Percentiles rank a stretch among this genome's conserved stretches.
These are phyloP conservation scores for Phytophthora litchii DNA, from an alignment of 352 stramenopile species.

Conservation along the genomic window DNA sequence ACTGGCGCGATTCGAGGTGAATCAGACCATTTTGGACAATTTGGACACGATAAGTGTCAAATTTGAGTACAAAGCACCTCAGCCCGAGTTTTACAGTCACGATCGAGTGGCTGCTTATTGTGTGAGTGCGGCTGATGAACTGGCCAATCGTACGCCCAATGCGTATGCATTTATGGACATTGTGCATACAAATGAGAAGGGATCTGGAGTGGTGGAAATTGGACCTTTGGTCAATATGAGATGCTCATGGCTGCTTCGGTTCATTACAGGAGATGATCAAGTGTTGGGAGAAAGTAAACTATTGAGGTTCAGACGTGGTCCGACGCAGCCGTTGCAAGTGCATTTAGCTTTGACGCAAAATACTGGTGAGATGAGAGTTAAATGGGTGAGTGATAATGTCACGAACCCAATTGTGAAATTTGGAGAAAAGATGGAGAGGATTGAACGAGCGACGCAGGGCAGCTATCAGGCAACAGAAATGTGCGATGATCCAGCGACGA, in stretches of 20 bases:
- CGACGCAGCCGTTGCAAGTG: conserved; percentile 50
- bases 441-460: conserved; percentile 22
- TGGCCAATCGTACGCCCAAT: conserved; percentile 15
- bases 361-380: conserved; percentile 51
- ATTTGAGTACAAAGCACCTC: conserved; percentile 44
- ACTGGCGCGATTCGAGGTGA: conserved; percentile 36
- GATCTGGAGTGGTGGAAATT: conserved; percentile 31
- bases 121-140: conserved; percentile 31
- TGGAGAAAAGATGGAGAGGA: conserved; percentile 26
- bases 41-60: conserved; percentile 38
- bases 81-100: conserved; percentile 26
- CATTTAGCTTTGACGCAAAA: conserved; percentile 45
- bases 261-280: conserved; percentile 32
- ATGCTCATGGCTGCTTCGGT: conserved; percentile 51
- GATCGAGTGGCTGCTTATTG: conserved; percentile 42
- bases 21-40: conserved; percentile 34
- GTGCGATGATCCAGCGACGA: conserved; percentile 36
- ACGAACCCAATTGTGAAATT: conserved; percentile 44
- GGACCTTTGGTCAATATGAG: conserved; percentile 57
- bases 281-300: conserved; percentile 39
- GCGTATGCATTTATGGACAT: conserved; percentile 34
- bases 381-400: conserved; percentile 58
- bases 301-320: conserved; percentile 39
- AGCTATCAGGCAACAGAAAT: conserved; percentile 44
- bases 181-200: conserved; percentile 26